Evolutionary conservation across 2,329 filamentous ascomycete genomes (phyloP).

Genomic region (Diaporthe aspalathi): DNA sequence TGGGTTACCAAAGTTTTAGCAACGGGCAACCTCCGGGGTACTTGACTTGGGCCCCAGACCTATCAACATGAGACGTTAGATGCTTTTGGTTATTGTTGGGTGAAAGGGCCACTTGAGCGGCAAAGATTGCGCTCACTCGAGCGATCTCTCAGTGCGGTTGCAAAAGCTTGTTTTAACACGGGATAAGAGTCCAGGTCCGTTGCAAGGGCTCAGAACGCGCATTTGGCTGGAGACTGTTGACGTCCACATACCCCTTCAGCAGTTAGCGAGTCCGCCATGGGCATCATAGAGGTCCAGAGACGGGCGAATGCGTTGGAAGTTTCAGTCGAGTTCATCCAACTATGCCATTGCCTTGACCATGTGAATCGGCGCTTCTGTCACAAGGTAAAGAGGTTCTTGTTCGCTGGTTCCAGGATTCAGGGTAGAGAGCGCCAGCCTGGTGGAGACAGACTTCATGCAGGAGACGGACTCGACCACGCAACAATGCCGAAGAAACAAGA

Average conservation of each 20-base stretch:
- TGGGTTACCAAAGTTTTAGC: constrained; percentile 9
- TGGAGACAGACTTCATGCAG: constrained; percentile 1
- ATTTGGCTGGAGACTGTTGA: background rate
- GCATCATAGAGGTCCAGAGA: background rate
- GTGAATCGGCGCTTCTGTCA: background rate
- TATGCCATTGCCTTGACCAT: background rate
- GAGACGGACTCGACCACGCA: background rate
- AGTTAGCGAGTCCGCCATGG: background rate
- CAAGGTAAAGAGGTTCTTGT: background rate
- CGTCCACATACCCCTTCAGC: background rate
- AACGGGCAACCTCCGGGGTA: background rate
- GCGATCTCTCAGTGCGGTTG: background rate
- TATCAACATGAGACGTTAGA: background rate
- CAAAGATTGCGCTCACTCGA: background rate
- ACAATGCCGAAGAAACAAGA: constrained; percentile 20
- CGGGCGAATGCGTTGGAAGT: background rate
- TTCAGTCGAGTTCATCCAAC: background rate
- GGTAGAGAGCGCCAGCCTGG: background rate
- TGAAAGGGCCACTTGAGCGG: background rate
- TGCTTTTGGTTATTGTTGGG: background rate
- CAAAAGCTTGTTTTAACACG: background rate
- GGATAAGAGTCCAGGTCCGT: background rate
- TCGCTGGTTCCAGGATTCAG: background rate
- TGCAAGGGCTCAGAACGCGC: background rate
- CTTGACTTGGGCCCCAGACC: background rate